These are phyloP conservation scores for Xylaria sp. DNA, from an alignment of 2,329 filamentous ascomycete genomes.

Conservation along the genomic window DNA sequence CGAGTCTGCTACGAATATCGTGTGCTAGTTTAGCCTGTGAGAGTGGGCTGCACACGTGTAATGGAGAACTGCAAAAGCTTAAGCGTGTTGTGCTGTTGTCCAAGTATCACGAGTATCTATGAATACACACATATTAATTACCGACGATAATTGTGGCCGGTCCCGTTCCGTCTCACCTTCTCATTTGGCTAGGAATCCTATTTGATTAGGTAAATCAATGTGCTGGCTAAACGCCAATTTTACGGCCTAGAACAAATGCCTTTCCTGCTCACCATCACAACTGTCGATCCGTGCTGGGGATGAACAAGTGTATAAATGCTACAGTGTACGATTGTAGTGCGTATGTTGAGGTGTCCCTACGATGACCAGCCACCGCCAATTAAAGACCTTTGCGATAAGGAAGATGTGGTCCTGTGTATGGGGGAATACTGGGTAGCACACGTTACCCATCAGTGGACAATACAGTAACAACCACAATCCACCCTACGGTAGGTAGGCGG, in stretches of 20 bases:
- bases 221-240: constrained; percentile 8
- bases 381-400: constrained; percentile 14
- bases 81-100: background rate
- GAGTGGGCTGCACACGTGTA: constrained; percentile 1
- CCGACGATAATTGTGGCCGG: background rate
- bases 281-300: constrained; percentile 19
- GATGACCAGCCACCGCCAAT: constrained; percentile 15
- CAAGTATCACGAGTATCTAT: background rate
- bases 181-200: constrained; percentile 4
- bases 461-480: constrained; percentile 1
- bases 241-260: background rate
- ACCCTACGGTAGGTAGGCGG: background rate
- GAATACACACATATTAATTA: background rate
- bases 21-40: constrained; percentile 7
- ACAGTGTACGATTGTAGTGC: background rate
- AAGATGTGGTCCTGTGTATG: constrained; percentile 25
- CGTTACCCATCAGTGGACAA: constrained; percentile 4
- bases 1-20: background rate
- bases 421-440: background rate
- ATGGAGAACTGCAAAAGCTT: background rate
- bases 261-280: background rate
- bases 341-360: background rate
- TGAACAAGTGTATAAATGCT: background rate
- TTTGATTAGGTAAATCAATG: constrained; percentile 16
- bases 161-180: background rate